Conservation (phyloP, 805 yeast genomes). For the Yarrowia porcina region DNA sequence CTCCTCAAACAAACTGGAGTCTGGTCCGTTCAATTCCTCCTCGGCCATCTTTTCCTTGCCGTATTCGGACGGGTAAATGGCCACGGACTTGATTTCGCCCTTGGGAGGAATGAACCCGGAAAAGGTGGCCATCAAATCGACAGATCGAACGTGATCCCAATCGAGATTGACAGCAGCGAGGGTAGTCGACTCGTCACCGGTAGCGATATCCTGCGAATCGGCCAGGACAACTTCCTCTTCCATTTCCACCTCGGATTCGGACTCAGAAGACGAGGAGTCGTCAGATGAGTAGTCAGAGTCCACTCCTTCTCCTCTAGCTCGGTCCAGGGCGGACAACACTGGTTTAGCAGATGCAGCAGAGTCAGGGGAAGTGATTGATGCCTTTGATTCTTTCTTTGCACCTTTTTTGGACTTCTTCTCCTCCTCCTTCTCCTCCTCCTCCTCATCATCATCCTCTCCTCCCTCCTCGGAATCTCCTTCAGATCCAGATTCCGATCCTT, state of each 20-base stretch:
- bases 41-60: conserved; percentile 89
- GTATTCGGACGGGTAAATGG: conserved; percentile 82
- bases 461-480: conserved; percentile 28
- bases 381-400: no score
- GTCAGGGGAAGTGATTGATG: no score
- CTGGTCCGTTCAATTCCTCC: conserved; percentile 91
- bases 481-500: no score
- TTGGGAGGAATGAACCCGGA: conserved; percentile 68
- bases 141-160: conserved; percentile 92
- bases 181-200: conserved; percentile 77
- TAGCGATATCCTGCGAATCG: conserved; percentile 55
- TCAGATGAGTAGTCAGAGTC: conserved; percentile 27
- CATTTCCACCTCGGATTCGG: conserved; percentile 27
- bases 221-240: conserved; percentile 29
- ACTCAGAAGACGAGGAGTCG: conserved; percentile 26
- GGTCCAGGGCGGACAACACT: conserved; percentile 34
- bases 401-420: no score
- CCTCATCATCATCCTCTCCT: background rate
- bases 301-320: conserved; percentile 42
- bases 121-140: conserved; percentile 86
- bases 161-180: conserved; percentile 94
- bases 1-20: conserved; percentile 69
- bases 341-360: no score
- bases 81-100: conserved; percentile 64
- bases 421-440: no score